Evolutionary conservation across 345 rosid genomes (phyloP), one percentile per base, ranked within the genome.

Genomic region (Triadica sebifera): DNA sequence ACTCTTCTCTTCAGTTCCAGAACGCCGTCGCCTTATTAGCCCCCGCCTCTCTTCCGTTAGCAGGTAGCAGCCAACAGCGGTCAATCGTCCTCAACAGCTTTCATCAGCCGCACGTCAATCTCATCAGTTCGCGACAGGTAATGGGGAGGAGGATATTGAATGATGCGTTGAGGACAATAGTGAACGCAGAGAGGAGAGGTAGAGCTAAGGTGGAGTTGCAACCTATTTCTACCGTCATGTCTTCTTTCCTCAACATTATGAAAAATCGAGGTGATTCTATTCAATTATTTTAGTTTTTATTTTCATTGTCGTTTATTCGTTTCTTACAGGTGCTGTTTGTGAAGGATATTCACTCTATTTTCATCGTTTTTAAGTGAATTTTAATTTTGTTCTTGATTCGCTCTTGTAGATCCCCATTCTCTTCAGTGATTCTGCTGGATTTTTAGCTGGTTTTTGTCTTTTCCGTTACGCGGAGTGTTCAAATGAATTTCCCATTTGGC

Each of bases 111-210:
- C n/a, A n/a, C n/a, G n/a, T n/a, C n/a, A n/a, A n/a, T n/a, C n/a
- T n/a, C n/a, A n/a, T n/a, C n/a, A n/a, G n/a, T n/a, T n/a, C n/a
- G n/a, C n/a, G n/a, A n/a, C n/a, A n/a, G n/a, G n/a, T n/a, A 73
- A 93, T 92, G 98, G 98, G 98, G 71, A 85, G 98, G 80, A 92
- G 93, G 69, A 91, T 91, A 75, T 58, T 94, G 83, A 92, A 90
- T 78, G 89, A 95, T 41, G 99, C 98, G 20, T 78, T 95, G 87
- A 90, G 98, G 74, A 46, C 86, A 69, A 86, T 93, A 1, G 99
- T 95, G 81, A 95, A 93, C 71, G 98, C 97, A 0, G 97, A 95
- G 78, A 95, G 63, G 84, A 86, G 98, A 59, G 87, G 85, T 17
- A 95, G 91, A 81, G 88, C 92, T 25, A 79, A 86, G 2, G 98